These are phyloP conservation scores for Polymyxa betae DNA, from an alignment of 208 protist species.

Conservation along the genomic window DNA sequence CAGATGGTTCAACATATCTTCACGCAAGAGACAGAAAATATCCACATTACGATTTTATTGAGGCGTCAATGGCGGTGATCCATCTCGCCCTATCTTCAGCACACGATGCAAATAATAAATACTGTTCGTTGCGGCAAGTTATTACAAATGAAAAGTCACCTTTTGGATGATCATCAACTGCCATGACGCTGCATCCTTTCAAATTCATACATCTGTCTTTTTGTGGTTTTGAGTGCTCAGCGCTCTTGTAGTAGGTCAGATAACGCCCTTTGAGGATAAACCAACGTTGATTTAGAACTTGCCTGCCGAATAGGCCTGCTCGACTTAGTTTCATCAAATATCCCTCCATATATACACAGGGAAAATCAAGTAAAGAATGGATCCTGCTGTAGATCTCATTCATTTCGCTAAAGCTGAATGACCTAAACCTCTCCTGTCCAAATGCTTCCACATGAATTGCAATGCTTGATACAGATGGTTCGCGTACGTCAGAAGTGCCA, in stretches of 20 bases:
- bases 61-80: not conserved
- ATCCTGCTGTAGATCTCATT: not conserved
- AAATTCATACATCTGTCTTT: not conserved
- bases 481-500: not conserved
- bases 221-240: not conserved
- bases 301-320: not conserved
- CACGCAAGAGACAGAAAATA: too few species aligned
- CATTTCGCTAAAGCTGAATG: not conserved
- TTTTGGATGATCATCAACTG: not conserved
- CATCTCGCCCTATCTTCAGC: not conserved
- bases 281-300: not conserved
- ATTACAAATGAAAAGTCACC: not conserved
- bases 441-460: not conserved
- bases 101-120: not conserved
- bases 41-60: conserved; percentile 1
- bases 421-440: not conserved
- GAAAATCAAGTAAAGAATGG: not conserved
- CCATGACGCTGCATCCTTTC: not conserved
- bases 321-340: not conserved
- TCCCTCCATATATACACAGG: not conserved
- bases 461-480: not conserved
- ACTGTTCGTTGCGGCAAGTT: not conserved
- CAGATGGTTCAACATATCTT: too few species aligned
- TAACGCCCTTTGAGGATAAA: not conserved
- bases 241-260: conserved; percentile 10